Evolutionary conservation across 208 protist species (phyloP).

Genomic region (Trypanosoma theileri): DNA sequence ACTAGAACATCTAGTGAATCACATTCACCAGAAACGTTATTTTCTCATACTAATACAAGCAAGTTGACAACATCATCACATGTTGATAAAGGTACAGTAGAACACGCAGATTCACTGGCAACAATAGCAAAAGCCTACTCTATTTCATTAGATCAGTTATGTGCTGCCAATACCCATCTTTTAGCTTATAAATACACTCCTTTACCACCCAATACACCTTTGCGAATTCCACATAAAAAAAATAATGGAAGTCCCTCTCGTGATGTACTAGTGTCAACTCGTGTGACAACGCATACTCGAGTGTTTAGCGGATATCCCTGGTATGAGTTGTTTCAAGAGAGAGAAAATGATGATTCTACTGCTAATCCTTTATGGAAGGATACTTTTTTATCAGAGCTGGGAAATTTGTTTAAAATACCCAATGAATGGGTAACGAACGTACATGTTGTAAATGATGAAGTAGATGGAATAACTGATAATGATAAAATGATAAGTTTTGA

Average conservation of each 20-base stretch:
- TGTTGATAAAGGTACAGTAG: not conserved
- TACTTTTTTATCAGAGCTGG: slow-evolving; percentile 20
- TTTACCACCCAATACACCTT: slow-evolving; percentile 5
- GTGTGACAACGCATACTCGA: slow-evolving; percentile 4
- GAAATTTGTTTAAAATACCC: slow-evolving; percentile 19
- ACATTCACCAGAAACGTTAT: not conserved
- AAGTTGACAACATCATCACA: not conserved
- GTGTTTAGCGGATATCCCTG: slow-evolving; percentile 23
- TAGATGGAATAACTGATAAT: not conserved
- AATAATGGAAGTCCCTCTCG: not conserved
- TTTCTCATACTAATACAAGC: not conserved
- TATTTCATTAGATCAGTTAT: slow-evolving; percentile 1
- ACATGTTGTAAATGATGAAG: slow-evolving; percentile 3
- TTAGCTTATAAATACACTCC: slow-evolving; percentile 6
- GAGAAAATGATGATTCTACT: not conserved
- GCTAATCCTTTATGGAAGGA: slow-evolving; percentile 14
- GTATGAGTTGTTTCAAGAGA: slow-evolving; percentile 15
- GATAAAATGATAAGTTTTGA: slow-evolving; percentile 22
- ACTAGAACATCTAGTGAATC: too few relatives aligned
- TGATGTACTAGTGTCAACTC: not conserved
- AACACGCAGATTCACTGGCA: slow-evolving; percentile 7
- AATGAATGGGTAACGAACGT: slow-evolving; percentile 22
- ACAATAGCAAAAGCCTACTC: slow-evolving; percentile 1
- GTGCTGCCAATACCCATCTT: slow-evolving; percentile 5
- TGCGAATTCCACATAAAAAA: not conserved